Conservation (phyloP, 228 moss, liverwort and hornwort genomes). For the Sphagnum fallax region DNA sequence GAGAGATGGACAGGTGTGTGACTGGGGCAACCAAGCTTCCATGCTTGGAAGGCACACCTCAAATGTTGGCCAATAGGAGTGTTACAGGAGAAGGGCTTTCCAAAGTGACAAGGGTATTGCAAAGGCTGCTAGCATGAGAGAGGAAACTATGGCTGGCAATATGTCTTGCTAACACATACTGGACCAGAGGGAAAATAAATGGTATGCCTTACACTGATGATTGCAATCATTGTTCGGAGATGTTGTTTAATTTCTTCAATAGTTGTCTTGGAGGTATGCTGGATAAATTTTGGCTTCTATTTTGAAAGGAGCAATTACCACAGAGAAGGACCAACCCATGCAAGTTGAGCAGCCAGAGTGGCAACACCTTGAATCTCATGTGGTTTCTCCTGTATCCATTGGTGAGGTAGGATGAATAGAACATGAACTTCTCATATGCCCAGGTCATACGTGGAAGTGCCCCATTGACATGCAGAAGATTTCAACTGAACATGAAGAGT, state of each 20-base stretch:
- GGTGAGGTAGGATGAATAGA: slow-evolving; percentile 28
- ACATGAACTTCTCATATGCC: slow-evolving; percentile 20
- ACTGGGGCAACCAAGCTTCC: slow-evolving; percentile 8
- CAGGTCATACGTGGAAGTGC: slow-evolving; percentile 44
- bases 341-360: slow-evolving; percentile 20
- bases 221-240: neutral
- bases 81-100: slow-evolving; percentile 8
- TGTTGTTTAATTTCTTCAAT: neutral
- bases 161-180: slow-evolving; percentile 7
- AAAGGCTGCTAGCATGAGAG: slow-evolving; percentile 15
- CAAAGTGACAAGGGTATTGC: slow-evolving; percentile 16
- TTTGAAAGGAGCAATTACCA: slow-evolving; percentile 22
- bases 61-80: slow-evolving; percentile 12
- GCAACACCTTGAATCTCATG: slow-evolving; percentile 31
- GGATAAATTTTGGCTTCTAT: neutral
- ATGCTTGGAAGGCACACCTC: slow-evolving; percentile 11
- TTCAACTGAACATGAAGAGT: slow-evolving; percentile 97
- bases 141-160: slow-evolving; percentile 2
- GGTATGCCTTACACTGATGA: slow-evolving; percentile 5
- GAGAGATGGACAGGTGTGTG: slow-evolving; percentile 15
- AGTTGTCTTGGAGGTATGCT: neutral
- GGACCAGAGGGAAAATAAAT: slow-evolving; percentile 3
- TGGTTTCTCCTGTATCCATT: slow-evolving; percentile 20
- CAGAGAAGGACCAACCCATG: slow-evolving; percentile 7
- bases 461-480: slow-evolving; percentile 58